Conservation (phyloP, 768 basidiomycete genomes). For the Pluteus cervinus region DNA sequence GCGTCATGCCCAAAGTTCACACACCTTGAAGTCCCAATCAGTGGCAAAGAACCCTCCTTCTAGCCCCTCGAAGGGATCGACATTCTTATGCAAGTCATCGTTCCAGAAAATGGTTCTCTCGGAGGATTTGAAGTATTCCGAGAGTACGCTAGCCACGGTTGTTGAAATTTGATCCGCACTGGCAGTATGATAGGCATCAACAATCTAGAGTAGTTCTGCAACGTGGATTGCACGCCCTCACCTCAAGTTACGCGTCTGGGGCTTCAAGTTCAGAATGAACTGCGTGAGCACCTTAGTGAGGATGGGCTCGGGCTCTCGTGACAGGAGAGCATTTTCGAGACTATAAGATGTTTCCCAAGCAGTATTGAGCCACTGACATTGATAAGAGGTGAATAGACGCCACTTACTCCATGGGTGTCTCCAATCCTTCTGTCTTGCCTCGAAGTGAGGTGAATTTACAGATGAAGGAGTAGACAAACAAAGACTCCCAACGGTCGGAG, state of each 20-base stretch:
- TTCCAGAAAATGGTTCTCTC: conserved; percentile 82
- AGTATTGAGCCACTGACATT: conserved; percentile 16
- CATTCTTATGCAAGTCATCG: conserved; percentile 56
- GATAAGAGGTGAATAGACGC: conserved; percentile 13
- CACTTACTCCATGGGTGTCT: conserved; percentile 80
- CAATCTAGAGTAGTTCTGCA: conserved; percentile 16
- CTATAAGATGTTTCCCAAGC: conserved; percentile 36
- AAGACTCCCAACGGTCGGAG: conserved; percentile 77
- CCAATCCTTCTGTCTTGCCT: conserved; percentile 71
- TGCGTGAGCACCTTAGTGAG: conserved; percentile 67
- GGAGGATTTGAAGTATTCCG: conserved; percentile 65
- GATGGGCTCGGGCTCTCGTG: conserved; percentile 64
- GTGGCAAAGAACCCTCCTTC: conserved; percentile 74
- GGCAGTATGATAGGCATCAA: conserved; percentile 24
- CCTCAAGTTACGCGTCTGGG: conserved; percentile 89
- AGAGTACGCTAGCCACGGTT: conserved; percentile 62
- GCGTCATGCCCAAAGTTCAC: conserved; percentile 23
- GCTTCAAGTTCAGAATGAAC: conserved; percentile 78
- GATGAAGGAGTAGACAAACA: conserved; percentile 84
- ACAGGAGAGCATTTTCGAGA: conserved; percentile 74
- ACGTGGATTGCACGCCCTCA: conserved; percentile 36
- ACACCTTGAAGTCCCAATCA: conserved; percentile 79
- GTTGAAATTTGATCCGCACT: conserved; percentile 81
- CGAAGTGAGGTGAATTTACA: conserved; percentile 75
- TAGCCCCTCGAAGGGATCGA: conserved; percentile 65